Evolutionary conservation across 176 grass and related monocot species (phyloP).

Genomic region (Carex littledalei): DNA sequence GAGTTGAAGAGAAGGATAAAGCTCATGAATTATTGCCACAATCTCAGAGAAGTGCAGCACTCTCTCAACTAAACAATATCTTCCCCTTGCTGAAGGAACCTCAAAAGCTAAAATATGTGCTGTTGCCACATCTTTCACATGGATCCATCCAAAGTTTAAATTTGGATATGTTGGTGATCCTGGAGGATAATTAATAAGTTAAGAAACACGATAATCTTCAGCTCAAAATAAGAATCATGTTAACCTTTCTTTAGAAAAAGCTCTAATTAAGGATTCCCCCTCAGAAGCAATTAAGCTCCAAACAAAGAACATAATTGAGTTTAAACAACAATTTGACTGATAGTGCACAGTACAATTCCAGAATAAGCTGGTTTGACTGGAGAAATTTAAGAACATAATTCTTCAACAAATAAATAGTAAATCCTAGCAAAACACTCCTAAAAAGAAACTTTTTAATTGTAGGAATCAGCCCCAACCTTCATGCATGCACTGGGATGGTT

Average conservation of each 20-base stretch:
- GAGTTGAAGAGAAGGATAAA: conserved; percentile 24
- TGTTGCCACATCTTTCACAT: conserved; percentile 23
- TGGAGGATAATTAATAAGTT: background rate
- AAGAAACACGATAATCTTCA: background rate
- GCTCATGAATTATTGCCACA: conserved; percentile 20
- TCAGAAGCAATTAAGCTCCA: background rate
- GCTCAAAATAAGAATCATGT: background rate
- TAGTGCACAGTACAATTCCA: background rate
- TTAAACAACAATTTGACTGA: background rate
- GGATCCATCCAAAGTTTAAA: background rate
- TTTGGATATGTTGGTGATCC: conserved; percentile 17
- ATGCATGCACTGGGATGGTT: background rate
- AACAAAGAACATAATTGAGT: background rate
- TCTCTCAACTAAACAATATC: conserved; percentile 30
- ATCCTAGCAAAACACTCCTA: background rate
- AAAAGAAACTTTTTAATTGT: background rate
- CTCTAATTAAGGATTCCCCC: background rate
- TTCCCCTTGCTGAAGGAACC: conserved; percentile 14
- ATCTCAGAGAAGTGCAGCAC: conserved; percentile 22
- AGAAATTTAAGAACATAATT: background rate
- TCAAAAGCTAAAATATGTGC: conserved; percentile 27
- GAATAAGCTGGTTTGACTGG: background rate
- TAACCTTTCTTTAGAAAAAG: background rate
- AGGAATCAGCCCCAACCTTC: background rate
- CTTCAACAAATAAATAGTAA: background rate